Evolutionary conservation across 169 alveolate species (phyloP), one percentile per base, ranked within the genome.

Genomic region (Plasmodium gaboni): DNA sequence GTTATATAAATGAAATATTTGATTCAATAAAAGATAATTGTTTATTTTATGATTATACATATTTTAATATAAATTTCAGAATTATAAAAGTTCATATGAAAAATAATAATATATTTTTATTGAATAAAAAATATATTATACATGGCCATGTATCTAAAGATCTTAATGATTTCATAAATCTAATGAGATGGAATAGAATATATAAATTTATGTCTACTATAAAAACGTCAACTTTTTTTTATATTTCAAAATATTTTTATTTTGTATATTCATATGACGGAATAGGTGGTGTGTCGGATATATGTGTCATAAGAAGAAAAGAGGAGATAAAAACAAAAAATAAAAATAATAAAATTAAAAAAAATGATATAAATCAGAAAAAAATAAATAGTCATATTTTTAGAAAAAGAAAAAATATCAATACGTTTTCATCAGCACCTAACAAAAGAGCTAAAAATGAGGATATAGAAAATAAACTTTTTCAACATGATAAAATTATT

Each of bases 231-330:
- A 17, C 78, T 1, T 15, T 65, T 24, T 78, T 26, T 15, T 24
- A 24, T 13, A 24, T 65, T 5, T 3, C 44, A 15, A 17, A 57
- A 9, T 3, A 69, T 8, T 4, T 78, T 0, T 38, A 78, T 57
- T 78, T 78, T 48, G 9, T 78, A 2, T 78, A 76, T 57, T 78
- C 78, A 9, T 78, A 64, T 57, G 44, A 64, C 48, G 89, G 89
- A n/a, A 1, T 78, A 13, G 17, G 44, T 12, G 89, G 89, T 4
- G n/a, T 24, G 26, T 32, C 89, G 0, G 65, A 78, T 15, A 69
- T 78, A 5, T 38, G 46, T 38, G 5, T 28, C 50, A 63, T 17
- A 12, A 51, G 64, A 7, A 61, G 51, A 68, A 22, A 57, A 48
- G 24, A 55, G 1, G n/a, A 7, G 4, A 26, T 26, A 71, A 28